Percentiles rank a stretch among this genome's conserved stretches.
phyloP scores from a whole-genome alignment of 257 asterid genomes.

The Coffea canephora region DNA sequence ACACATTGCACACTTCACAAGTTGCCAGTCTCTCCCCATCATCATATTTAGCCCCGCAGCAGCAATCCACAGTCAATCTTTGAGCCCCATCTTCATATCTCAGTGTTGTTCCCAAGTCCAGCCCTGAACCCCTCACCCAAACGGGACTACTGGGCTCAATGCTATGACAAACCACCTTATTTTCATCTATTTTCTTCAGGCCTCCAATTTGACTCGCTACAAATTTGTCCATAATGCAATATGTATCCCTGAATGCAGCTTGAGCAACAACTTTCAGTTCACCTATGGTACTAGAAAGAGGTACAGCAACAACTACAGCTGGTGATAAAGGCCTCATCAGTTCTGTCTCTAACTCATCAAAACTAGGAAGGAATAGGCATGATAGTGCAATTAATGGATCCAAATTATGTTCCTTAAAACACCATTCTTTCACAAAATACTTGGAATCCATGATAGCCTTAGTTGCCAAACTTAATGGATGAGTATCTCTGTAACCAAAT shows the following conservation, averaged over 20 bases:
- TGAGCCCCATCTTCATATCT: conserved; percentile 65
- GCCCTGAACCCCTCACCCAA: conserved; percentile 74
- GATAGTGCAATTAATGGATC: conserved; percentile 34
- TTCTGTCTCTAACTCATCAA: conserved; percentile 65
- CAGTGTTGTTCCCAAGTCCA: conserved; percentile 49
- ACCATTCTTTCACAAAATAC: conserved; percentile 58
- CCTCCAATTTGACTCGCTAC: conserved; percentile 69
- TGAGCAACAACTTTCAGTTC: conserved; percentile 58
- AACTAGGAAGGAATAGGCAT: conserved; percentile 71
- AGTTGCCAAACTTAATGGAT: conserved; percentile 27
- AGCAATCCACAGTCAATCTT: conserved; percentile 16
- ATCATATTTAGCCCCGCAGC: conserved; percentile 24
- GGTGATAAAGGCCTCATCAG: conserved; percentile 57
- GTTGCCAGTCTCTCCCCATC: conserved; percentile 33
- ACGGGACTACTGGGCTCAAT: conserved; percentile 43
- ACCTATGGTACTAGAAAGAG: conserved; percentile 40
- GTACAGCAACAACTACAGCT: conserved; percentile 58
- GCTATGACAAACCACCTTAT: conserved; percentile 29
- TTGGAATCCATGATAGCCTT: conserved; percentile 39
- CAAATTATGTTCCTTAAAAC: conserved; percentile 15
- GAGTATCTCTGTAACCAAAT: conserved; percentile 32
- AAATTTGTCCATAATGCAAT: conserved; percentile 62
- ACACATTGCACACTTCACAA: conserved; percentile 23
- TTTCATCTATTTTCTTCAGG: conserved; percentile 51
- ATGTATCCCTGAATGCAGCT: conserved; percentile 66